Percentiles rank a stretch among this genome's conserved stretches.
Conservation (phyloP, 768 basidiomycete genomes). For the Lactarius psammicola region DNA sequence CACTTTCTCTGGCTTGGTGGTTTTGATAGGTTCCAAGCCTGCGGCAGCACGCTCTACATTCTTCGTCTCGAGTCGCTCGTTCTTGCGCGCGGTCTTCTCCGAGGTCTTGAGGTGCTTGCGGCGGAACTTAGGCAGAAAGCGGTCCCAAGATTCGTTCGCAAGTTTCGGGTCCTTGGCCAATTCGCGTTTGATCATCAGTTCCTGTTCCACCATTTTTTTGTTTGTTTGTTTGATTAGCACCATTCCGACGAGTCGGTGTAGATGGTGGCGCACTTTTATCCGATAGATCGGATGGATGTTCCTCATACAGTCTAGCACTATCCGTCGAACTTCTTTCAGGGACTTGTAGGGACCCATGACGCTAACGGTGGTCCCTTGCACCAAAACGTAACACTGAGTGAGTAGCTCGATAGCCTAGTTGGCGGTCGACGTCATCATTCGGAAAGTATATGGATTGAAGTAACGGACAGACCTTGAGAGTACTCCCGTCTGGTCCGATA, state of each 20-base stretch:
- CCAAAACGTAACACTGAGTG: conserved; percentile 95
- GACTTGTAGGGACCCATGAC: conserved; percentile 97
- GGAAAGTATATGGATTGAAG: neutral
- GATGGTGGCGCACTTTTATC: conserved; percentile 68
- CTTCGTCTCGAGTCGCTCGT: conserved; percentile 62
- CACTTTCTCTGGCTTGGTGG: conserved; percentile 66
- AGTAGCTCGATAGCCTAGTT: conserved; percentile 90
- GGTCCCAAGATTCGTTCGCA: conserved; percentile 91
- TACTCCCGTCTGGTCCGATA: conserved; percentile 96
- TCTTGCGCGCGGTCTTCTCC: conserved; percentile 91
- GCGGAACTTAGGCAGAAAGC: conserved; percentile 95
- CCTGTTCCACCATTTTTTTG: conserved; percentile 47
- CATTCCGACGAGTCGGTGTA: conserved; percentile 5
- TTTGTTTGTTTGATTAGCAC: neutral
- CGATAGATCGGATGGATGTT: conserved; percentile 99
- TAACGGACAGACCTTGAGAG: conserved; percentile 74
- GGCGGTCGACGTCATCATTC: neutral
- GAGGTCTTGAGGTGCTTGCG: conserved; percentile 90
- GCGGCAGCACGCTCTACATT: conserved; percentile 64
- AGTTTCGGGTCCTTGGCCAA: conserved; percentile 97
- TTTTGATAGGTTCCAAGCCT: conserved; percentile 49
- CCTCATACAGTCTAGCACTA: conserved; percentile 99
- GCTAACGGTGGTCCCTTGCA: conserved; percentile 97
- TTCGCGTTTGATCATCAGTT: conserved; percentile 97
- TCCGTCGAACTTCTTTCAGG: conserved; percentile 92